A percentile compares a stretch with the other conserved stretches of the same genome.
phyloP scores from a whole-genome alignment of 495 filamentous ascomycete genomes.

The Symbiotaphrina buchneri region DNA sequence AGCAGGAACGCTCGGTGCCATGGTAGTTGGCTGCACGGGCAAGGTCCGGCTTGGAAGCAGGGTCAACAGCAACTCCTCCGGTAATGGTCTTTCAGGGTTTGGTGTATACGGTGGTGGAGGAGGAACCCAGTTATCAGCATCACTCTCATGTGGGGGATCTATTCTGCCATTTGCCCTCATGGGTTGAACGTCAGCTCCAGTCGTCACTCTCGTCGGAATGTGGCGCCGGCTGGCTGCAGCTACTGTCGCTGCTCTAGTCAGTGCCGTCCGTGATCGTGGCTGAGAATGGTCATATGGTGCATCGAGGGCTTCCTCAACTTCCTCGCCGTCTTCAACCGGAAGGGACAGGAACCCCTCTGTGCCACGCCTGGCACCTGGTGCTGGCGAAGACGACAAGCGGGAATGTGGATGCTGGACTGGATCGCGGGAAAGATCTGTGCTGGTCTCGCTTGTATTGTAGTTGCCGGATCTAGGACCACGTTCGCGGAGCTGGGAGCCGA shows the following conservation, averaged over 20 bases:
- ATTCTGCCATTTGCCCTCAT: conserved; percentile 38
- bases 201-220: conserved; percentile 21
- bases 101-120: conserved; percentile 75
- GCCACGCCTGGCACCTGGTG: conserved; percentile 5
- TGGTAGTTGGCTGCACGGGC: conserved; percentile 5
- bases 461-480: conserved; percentile 12
- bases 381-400: conserved; percentile 4
- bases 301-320: conserved; percentile 23
- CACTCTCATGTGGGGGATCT: conserved; percentile 65
- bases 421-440: neutral
- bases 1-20: neutral
- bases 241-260: conserved; percentile 60
- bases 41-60: conserved; percentile 8
- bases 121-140: conserved; percentile 83
- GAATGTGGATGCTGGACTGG: neutral
- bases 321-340: conserved; percentile 23
- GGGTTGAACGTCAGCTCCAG: conserved; percentile 19
- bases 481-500: too few relatives aligned
- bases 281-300: conserved; percentile 57
- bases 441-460: neutral
- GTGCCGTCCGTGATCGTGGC: conserved; percentile 51
- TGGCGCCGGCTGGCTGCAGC: conserved; percentile 44
- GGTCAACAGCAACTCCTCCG: conserved; percentile 21
- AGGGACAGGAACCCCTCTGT: too few relatives aligned
- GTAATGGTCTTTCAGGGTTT: conserved; percentile 36